Conservation (phyloP, 2,329 filamentous ascomycete genomes). For the Fusarium sp. region DNA sequence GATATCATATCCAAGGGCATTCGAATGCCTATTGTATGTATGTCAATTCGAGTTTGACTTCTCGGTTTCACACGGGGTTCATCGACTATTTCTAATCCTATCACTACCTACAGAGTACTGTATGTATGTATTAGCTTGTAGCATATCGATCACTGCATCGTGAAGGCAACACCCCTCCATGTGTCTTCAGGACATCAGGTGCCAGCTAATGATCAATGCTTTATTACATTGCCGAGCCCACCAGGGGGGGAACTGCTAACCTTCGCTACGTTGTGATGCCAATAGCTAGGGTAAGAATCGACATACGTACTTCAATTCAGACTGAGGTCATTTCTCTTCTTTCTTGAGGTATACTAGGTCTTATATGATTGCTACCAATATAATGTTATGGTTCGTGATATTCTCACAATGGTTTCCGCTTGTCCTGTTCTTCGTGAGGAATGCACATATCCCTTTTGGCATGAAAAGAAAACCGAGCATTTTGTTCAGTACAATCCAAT, state of each 20-base stretch:
- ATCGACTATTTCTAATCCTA: neutral
- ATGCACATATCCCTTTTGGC: neutral
- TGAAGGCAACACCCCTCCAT: conserved; percentile 15
- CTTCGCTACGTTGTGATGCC: neutral
- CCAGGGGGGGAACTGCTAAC: neutral
- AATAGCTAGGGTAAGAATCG: neutral
- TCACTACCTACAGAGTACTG: too few relatives aligned
- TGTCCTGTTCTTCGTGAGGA: neutral
- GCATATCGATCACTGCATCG: neutral
- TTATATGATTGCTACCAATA: neutral
- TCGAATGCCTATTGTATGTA: neutral
- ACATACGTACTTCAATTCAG: neutral
- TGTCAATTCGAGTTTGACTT: neutral
- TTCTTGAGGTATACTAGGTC: neutral
- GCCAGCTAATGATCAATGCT: conserved; percentile 35
- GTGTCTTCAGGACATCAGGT: conserved; percentile 29
- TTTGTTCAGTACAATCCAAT: neutral
- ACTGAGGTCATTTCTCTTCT: neutral
- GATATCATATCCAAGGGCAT: neutral
- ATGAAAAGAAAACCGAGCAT: neutral
- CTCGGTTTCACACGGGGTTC: neutral
- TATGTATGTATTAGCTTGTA: neutral
- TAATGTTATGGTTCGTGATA: neutral
- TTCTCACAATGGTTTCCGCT: neutral
- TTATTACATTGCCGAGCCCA: conserved; percentile 29